These are phyloP conservation scores for Penicillium sp. DNA, from an alignment of 2,329 filamentous ascomycete genomes.

Conservation along the genomic window DNA sequence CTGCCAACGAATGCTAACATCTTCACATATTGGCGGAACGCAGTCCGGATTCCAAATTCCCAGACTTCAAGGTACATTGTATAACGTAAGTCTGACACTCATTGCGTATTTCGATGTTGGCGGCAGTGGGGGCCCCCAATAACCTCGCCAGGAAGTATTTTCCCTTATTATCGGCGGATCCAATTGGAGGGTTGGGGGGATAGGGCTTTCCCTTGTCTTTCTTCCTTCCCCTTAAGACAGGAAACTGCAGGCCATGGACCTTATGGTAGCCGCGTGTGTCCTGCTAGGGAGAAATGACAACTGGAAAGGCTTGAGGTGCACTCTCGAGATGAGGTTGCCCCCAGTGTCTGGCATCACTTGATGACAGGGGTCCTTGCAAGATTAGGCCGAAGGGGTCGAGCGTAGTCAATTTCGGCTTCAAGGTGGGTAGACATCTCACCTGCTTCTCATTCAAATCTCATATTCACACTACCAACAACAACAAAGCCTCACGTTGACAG, in stretches of 20 bases:
- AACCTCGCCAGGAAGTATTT: constrained; percentile 4
- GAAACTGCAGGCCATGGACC: background rate
- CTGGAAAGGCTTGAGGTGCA: background rate
- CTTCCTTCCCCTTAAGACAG: background rate
- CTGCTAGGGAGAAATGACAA: background rate
- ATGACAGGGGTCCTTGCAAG: background rate
- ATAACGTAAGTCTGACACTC: background rate
- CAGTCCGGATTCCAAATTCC: background rate
- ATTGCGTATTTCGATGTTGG: background rate
- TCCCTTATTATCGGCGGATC: constrained; percentile 1
- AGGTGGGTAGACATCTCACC: background rate
- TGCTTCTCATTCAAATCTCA: background rate
- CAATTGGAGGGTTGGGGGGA: background rate
- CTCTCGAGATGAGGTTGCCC: background rate
- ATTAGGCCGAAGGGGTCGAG: background rate
- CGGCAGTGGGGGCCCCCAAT: constrained; percentile 3
- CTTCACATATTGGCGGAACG: background rate
- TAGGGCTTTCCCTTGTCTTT: background rate
- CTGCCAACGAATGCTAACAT: background rate
- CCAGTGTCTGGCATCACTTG: background rate
- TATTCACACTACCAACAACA: background rate
- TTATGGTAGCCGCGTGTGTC: background rate
- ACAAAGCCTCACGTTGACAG: background rate
- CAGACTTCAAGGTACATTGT: background rate
- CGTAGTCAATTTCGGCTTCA: background rate